Evolutionary conservation across 805 yeast species (phyloP), one percentile per base, ranked within the genome.

Genomic region (Candida manassasensis): DNA sequence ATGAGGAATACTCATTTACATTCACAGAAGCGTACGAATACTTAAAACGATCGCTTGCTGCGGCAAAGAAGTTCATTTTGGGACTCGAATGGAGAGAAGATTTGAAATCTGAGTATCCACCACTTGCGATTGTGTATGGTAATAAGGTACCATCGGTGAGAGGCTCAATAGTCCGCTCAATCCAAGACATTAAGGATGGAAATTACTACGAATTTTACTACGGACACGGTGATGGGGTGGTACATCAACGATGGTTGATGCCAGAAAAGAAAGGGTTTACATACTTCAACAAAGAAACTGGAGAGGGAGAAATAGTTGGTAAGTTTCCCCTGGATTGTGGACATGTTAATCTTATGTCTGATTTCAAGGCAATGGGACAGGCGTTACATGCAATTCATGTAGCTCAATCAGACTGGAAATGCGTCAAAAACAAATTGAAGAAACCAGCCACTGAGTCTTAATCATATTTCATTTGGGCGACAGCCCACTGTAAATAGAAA

Each of bases 181-280:
- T 53, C 8, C 73, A 80, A 28, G 93, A 78, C 24, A 78, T 89
- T 39, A 69, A 62, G 38, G 68, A 72, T 26, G 96, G 95, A 3
- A 73, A 77, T 43, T 88, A 84, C 60, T 77, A 73, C 43, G 81
- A 84, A 47, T 82, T 86, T 48, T 77, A 73, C 47, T 88, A 85
- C 49, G 95, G 95, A 0, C 85, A 86, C 4, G 97, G 97, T 11
- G 97, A 89, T 55, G 97, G 97, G 28, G 96, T 89, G 13, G 86
- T 86, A 1, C 84, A 84, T 57, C 84, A 82, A 45, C 75, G 75
- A 43, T 82, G 88, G 83, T 59, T 84, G 32, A 75, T 88, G 75
- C 97, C 96, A 0, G 84, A 82, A 44, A 61, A 61, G 27, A 70
- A 71, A 42, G 94, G 90, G 0, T 87, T 83, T 50, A 26, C 37